phyloP scores from a whole-genome alignment of 352 stramenopile genomes.

The Blastocystis sp. region DNA sequence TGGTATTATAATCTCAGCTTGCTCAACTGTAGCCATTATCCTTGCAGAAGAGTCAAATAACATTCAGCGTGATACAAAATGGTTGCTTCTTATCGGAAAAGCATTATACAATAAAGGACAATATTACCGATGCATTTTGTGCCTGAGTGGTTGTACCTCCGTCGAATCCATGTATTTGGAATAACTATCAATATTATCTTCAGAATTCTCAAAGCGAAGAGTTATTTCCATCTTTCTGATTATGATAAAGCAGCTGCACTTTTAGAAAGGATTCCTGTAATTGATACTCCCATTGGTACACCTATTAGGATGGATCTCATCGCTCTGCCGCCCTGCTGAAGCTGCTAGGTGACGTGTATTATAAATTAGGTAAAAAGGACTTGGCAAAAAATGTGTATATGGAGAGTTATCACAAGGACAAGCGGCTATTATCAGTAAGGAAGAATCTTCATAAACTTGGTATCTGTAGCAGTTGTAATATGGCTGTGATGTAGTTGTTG shows the following conservation, averaged over 20 bases:
- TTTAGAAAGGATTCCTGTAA: constrained; percentile 10
- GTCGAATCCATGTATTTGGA: neutral
- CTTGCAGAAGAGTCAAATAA: neutral
- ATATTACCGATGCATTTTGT: constrained; percentile 7
- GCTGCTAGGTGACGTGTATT: constrained; percentile 14
- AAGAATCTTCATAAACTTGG: neutral
- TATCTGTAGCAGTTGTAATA: neutral
- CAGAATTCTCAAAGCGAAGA: neutral
- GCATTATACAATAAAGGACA: neutral
- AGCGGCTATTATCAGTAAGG: neutral
- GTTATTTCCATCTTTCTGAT: neutral
- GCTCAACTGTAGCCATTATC: neutral
- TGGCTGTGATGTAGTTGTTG: neutral
- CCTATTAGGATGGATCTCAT: neutral
- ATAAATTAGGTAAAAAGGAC: neutral
- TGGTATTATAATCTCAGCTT: neutral
- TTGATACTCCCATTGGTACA: neutral
- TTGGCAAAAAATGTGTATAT: constrained; percentile 26
- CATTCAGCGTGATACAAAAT: neutral
- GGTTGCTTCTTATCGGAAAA: neutral
- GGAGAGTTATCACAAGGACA: neutral
- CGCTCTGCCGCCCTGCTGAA: neutral
- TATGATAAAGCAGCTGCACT: neutral
- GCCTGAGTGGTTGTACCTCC: neutral
- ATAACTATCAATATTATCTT: neutral